A percentile compares a stretch with the other conserved stretches of the same genome.
phyloP scores from a whole-genome alignment of 371 early-diverging fungal genomes.

The Capillidium heterosporum region DNA sequence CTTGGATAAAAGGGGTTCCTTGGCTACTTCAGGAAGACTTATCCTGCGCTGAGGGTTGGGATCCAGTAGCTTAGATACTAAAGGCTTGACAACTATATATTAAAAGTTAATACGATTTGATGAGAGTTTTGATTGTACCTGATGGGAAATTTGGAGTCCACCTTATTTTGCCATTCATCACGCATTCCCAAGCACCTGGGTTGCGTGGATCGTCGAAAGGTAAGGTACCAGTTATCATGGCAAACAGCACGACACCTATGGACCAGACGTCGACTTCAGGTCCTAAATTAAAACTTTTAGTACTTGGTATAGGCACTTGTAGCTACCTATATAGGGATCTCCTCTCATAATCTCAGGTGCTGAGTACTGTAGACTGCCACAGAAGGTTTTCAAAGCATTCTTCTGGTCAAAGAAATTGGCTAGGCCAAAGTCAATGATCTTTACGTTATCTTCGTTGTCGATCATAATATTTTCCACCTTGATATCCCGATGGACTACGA shows the following conservation, averaged over 20 bases:
- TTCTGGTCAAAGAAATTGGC: slow-evolving; percentile 8
- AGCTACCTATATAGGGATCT: slow-evolving; percentile 8
- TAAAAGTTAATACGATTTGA: not conserved
- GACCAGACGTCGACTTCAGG: slow-evolving; percentile 10
- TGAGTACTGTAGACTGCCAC: slow-evolving; percentile 8
- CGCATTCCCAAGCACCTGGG: slow-evolving; percentile 7
- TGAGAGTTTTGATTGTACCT: not conserved
- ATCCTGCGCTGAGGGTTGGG: slow-evolving; percentile 5
- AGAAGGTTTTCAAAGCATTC: slow-evolving; percentile 5
- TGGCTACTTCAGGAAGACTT: not conserved
- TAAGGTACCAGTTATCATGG: slow-evolving; percentile 7
- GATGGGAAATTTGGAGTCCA: not conserved
- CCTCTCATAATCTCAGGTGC: slow-evolving; percentile 9
- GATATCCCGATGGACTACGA: slow-evolving; percentile 8
- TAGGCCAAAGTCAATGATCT: slow-evolving; percentile 8
- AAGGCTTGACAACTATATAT: not conserved
- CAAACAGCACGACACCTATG: slow-evolving; percentile 9
- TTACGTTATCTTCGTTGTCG: slow-evolving; percentile 2
- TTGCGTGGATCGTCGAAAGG: slow-evolving; percentile 8
- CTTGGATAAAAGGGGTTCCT: slow-evolving; percentile 2
- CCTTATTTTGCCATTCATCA: slow-evolving; percentile 4
- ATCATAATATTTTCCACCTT: slow-evolving; percentile 9
- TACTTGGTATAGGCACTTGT: not conserved
- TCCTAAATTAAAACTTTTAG: not conserved
- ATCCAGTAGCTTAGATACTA: not conserved